Base-by-base conservation (phyloP, 2,329 filamentous ascomycete species). In the Colletotrichum eremochloae region DNA sequence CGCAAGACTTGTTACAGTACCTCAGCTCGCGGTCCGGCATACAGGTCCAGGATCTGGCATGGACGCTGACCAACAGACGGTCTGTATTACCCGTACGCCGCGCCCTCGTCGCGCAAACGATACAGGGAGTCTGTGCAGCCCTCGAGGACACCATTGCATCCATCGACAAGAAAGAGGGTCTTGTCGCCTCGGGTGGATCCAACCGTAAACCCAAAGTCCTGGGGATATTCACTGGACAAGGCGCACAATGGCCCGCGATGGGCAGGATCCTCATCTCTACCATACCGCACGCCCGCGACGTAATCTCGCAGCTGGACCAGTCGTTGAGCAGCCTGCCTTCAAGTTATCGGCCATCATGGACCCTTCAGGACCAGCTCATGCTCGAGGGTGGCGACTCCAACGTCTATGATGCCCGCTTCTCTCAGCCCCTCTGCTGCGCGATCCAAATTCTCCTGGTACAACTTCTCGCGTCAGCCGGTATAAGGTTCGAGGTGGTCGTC, bases 181-280 rank as follows among this genome's bases (percentile, higher is more conserved):
- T 33, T 2, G 14, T 18, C 1, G 15, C 1, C 15, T 7, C 14
- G 12, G 2, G 2, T 8, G 14, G 1, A 0, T 29, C 7, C 1
- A 29, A 18, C 29, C 24, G 29, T 14, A 11, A 6, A 1, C 29
- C 50, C 5, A 15, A 2, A 5, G 12, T 53, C 29, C 6, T 53
- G 0, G 50, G 12, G 6, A 9, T 53, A 1, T 53, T 53, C 15
- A 53, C 50, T 15, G 50, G 50, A 14, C 50, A 53, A 18, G 50
- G 50, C 1, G 50, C 50, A 1, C 50, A 53, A 15, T 53, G 50
- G 50, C 14, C 50, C 24, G 24, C 12, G 12, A 53, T 53, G 50
- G 50, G 50, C 18, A 46, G 14, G 42, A 46, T 46, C 18, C 42
- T 46, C 18, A 20, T 46, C 7, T 46, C 42, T 0, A 9, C 42